Conservation (phyloP, 768 basidiomycete species). For the Boletus barrowsii region DNA sequence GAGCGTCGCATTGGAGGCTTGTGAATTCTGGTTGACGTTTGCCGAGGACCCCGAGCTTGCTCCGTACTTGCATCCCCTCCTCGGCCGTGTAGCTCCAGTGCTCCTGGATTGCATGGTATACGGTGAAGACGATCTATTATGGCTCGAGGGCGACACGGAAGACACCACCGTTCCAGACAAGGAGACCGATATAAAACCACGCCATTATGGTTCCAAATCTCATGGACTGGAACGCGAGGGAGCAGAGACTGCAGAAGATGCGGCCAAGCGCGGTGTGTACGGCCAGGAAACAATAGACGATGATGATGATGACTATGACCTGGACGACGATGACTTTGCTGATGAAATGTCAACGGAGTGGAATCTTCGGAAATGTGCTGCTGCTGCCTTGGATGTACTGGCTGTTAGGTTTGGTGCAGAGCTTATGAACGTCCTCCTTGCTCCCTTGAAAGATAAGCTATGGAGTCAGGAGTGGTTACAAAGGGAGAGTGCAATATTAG, state of each 20-base stretch:
- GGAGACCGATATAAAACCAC: conserved; percentile 94
- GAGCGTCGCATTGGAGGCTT: conserved; percentile 93
- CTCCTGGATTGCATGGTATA: conserved; percentile 98
- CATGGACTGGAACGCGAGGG: conserved; percentile 81
- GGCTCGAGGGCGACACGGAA: conserved; percentile 90
- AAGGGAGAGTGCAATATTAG: conserved; percentile 92
- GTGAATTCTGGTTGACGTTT: conserved; percentile 99
- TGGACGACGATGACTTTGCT: conserved; percentile 83
- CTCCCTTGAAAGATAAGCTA: conserved; percentile 87
- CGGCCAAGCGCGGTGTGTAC: conserved; percentile 54
- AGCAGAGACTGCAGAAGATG: conserved; percentile 36
- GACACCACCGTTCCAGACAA: conserved; percentile 90
- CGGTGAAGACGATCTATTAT: conserved; percentile 91
- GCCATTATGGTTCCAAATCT: conserved; percentile 81
- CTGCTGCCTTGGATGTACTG: conserved; percentile 94
- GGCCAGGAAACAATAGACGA: conserved; percentile 81
- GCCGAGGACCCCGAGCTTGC: conserved; percentile 91
- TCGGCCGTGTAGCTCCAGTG: conserved; percentile 90
- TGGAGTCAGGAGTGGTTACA: conserved; percentile 94
- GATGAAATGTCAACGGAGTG: conserved; percentile 98
- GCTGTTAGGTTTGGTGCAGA: conserved; percentile 92
- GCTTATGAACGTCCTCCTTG: conserved; percentile 81
- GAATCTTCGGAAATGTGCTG: conserved; percentile 98
- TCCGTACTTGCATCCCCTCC: conserved; percentile 77
- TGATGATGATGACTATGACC: conserved; percentile 85